Evolutionary conservation across 2,329 filamentous ascomycete species (phyloP), one percentile per base, ranked within the genome.

Genomic region (Arthrinium puccinioides): DNA sequence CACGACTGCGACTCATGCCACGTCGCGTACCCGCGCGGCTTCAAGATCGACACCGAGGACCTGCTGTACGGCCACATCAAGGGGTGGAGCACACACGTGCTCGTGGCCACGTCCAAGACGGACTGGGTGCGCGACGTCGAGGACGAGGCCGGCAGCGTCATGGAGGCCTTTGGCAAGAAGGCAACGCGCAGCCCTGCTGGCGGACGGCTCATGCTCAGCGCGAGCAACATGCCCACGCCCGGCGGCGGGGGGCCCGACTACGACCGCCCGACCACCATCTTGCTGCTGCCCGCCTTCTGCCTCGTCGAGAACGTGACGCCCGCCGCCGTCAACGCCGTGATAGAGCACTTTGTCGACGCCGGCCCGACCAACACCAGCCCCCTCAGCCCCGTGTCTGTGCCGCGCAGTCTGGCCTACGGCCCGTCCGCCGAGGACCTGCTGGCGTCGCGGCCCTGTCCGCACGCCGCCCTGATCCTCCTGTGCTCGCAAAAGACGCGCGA

Each of bases 401-500:
- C 35, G 21, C 48, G 29, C 45, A 57, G 37, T 35, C 63, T 40
- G 49, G 55, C 43, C 38, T 50, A 45, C 39, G 51, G 37, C 47
- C 55, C 63, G 3, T 50, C 57, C 4, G 48, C 51, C 18, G 44
- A 52, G 16, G 50, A 53, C 7, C 51, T 54, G 21, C 52, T 69
- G 21, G 54, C 53, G 2, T 60, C 79, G 15, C 76, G 78, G 6
- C 72, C 83, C 5, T 89, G 81, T 48, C 87, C 88, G 4, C 90
- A 97, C 68, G 74, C 77, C 43, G 88, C 83, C 46, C 74, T 97
- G 19, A 87, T 98, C 54, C 76, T 98, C 35, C 81, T 98, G 55
- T 98, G 92, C 69, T 94, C 86, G 31, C 92, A 97, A 57, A 80
- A 79, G 53, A 96, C 87, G n/a, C 84, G 92, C 44, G 92, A 97